Percentiles rank a stretch among this genome's conserved stretches.
Evolutionary conservation across 371 early-diverging fungal genomes (phyloP).

Genomic region (Mortierella sp.): DNA sequence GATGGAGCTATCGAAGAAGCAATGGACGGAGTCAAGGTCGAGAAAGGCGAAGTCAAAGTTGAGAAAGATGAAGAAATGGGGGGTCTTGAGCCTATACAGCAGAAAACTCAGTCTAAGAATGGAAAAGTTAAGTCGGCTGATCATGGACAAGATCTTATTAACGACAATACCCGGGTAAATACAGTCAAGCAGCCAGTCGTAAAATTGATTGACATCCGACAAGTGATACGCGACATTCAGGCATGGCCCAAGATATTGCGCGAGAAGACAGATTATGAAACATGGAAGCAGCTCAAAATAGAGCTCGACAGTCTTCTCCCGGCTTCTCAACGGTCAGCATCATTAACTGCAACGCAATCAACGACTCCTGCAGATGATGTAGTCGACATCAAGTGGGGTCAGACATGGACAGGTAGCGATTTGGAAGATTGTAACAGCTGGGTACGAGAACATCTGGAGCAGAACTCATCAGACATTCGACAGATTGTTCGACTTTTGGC

Average conservation of each 20-base stretch:
- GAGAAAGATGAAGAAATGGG: neutral
- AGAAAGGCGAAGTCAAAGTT: too few relatives aligned
- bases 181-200: neutral
- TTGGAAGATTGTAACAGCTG: constrained; percentile 48
- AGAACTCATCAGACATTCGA: constrained; percentile 39
- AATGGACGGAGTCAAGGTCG: neutral
- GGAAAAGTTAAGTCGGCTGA: constrained; percentile 5
- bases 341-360: constrained; percentile 10
- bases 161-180: neutral
- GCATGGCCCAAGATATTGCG: constrained; percentile 37
- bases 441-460: constrained; percentile 50
- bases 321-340: constrained; percentile 6
- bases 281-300: constrained; percentile 39
- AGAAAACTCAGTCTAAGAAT: neutral
- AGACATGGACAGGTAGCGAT: constrained; percentile 32
- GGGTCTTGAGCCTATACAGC: neutral
- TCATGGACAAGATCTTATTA: neutral
- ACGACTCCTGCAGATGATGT: constrained; percentile 10
- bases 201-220: constrained; percentile 36
- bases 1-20: neutral
- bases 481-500: constrained; percentile 23
- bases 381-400: constrained; percentile 40
- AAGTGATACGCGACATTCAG: constrained; percentile 34
- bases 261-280: constrained; percentile 25
- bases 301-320: constrained; percentile 46